phyloP scores from a whole-genome alignment of 345 rosid species.

The Chamaenerion angustifolium region DNA sequence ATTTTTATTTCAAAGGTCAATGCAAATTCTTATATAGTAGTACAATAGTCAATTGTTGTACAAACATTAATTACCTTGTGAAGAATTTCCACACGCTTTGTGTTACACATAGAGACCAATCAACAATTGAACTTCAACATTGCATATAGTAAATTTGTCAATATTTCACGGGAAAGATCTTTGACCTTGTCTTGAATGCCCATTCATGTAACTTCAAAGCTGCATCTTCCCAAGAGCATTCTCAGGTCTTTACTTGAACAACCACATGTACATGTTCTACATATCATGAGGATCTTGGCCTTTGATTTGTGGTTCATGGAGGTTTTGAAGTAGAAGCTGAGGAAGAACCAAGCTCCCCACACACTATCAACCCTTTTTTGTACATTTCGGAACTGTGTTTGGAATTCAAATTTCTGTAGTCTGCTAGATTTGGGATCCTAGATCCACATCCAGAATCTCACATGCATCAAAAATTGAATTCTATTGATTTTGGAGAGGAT shows the following conservation, averaged over 20 bases:
- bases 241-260: conserved; percentile 89
- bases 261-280: conserved; percentile 99
- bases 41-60: no score
- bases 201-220: conserved; percentile 92
- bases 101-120: no score
- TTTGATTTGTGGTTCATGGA: conserved; percentile 75
- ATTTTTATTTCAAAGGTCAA: no score
- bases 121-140: no score
- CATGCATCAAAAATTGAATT: conserved; percentile 41
- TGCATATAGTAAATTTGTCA: no score
- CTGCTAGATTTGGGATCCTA: conserved; percentile 59
- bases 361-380: conserved; percentile 68
- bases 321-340: conserved; percentile 87
- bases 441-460: conserved; percentile 74
- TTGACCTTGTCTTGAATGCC: conserved; percentile 95
- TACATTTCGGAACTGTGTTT: conserved; percentile 49
- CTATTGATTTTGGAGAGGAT: conserved; percentile 25
- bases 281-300: conserved; percentile 64
- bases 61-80: no score
- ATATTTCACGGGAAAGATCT: conserved; percentile 79
- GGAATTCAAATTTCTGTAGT: conserved; percentile 47
- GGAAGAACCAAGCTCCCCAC: conserved; percentile 99
- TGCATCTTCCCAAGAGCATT: conserved; percentile 99
- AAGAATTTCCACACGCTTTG: no score
- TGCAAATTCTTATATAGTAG: no score